Base-by-base conservation (phyloP, 2,329 filamentous ascomycete genomes). In the Colletotrichum spinosum region DNA sequence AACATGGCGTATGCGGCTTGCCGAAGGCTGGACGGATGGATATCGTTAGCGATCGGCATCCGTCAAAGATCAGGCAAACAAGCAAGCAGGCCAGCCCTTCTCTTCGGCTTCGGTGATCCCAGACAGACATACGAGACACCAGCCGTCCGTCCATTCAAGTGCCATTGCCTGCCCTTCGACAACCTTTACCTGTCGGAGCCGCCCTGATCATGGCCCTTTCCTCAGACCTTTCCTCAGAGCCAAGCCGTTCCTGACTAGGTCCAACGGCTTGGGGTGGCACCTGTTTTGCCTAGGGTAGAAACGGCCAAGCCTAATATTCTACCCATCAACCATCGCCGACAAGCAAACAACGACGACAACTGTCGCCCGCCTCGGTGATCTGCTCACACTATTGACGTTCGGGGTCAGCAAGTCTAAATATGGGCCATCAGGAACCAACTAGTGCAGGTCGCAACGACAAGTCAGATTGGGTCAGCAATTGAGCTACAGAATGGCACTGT, bases 181-280 rank as follows among this genome's bases (percentile, higher is more conserved):
- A 12, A 49, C 34, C 25, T 25, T 4, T 25, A 25, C 46, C 10
- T 49, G 13, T 12, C 46, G 11, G 12, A 49, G 35, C 15, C 11
- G 46, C 46, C 35, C 46, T 34, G 46, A 33, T 17, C 52, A 41
- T 35, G 49, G 49, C 34, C 34, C 49, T 51, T 46, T n/a, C 34
- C 49, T n/a, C 38, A 51, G 34, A 51, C 34, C 49, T 51, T 46
- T n/a, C 34, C 49, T n/a, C 38, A 51, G 34, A 51, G 35, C 33
- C 49, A 38, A 38, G 49, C 44, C 7, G 34, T 5, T 38, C 15
- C 38, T 46, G 56, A 46, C 15, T 44, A 11, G 34, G 8, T 11
- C n/a, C 15, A 39, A 52, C 39, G 48, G 33, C 25, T 9, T 12
- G 25, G 35, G 37, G 25, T 25, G 25, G 25, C 25, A 25, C 25